These are phyloP conservation scores for Haplographium delicatum DNA, from an alignment of 495 filamentous ascomycete species.

Conservation along the genomic window DNA sequence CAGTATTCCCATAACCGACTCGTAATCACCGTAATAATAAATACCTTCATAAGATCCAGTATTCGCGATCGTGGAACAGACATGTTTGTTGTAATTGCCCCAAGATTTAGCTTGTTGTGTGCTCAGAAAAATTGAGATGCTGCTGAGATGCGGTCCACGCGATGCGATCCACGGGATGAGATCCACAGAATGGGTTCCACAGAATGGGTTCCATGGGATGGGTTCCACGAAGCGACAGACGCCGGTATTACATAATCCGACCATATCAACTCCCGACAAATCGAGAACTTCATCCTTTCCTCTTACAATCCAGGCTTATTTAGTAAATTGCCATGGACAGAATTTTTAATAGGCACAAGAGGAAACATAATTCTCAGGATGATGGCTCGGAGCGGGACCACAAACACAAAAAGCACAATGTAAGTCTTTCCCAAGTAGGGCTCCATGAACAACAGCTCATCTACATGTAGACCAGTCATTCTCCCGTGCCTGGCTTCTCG, in stretches of 20 bases:
- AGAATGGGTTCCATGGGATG: too few species aligned
- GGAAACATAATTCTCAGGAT: conserved; percentile 10
- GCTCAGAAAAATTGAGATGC: too few species aligned
- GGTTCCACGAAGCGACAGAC: background rate
- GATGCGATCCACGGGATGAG: too few species aligned
- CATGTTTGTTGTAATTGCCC: conserved; percentile 45
- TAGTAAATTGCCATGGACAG: conserved; percentile 1
- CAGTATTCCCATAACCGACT: conserved; percentile 10
- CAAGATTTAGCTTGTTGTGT: too few species aligned
- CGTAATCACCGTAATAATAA: background rate
- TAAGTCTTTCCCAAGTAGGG: background rate
- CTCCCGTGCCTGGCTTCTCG: background rate
- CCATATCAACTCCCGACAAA: background rate
- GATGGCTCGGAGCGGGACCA: background rate
- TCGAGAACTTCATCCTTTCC: background rate
- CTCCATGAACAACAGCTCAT: background rate
- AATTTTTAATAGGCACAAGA: conserved; percentile 12
- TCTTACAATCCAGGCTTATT: too few species aligned
- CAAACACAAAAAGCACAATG: conserved; percentile 17
- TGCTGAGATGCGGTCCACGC: too few species aligned
- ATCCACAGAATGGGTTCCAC: too few species aligned
- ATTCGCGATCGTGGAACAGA: conserved; percentile 66
- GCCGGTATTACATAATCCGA: background rate
- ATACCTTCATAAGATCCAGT: conserved; percentile 74
- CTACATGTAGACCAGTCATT: background rate